Base-by-base conservation (phyloP, 1,284 basidiomycete genomes). In the Marasmius oreades region DNA sequence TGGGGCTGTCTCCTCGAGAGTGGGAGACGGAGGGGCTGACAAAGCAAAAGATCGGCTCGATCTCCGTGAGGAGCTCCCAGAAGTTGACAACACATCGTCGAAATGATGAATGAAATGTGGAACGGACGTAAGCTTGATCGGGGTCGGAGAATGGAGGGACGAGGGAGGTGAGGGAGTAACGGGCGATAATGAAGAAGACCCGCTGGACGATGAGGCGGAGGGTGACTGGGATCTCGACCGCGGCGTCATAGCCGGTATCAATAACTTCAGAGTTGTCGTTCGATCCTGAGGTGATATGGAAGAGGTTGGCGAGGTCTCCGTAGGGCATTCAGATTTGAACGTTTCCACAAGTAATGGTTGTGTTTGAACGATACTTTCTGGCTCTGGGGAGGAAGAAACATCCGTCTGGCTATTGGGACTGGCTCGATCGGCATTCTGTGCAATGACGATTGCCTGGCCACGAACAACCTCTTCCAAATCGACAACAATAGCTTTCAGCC, bases 401-500 rank as follows among this genome's bases (percentile, higher is more conserved):
- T n/a, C 16, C n/a, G n/a, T n/a, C 2, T 16, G 39, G 7, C 16
- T 20, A n/a, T 16, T 18, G 20, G 39, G 39, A n/a, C 39, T 42
- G 39, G 39, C 16, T 18, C 39, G 16, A 42, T 31, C 51, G 18
- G 26, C 23, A 20, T 34, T 23, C 22, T 39, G 23, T 12, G 34
- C 51, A 28, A 52, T 39, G 11, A 52, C n/a, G 6, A n/a, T n/a
- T 6, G n/a, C 51, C 16, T 50, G 47, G 5, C 31, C 47, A 4
- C 47, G 47, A 20, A 50, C 47, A 33, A 50, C 28, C 14, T 50
- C 47, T 64, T 83, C 78, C 36, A 84, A 68, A 36, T 77, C 75
- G 58, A 75, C 72, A 42, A 85, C 77, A 43, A 80, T 75, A 18
- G 70, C 71, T 65, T 78, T 77, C 62, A 85, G 69, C 45, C 73